Evolutionary conservation across 257 asterid species (phyloP).

Genomic region (Hygrophila difformis): DNA sequence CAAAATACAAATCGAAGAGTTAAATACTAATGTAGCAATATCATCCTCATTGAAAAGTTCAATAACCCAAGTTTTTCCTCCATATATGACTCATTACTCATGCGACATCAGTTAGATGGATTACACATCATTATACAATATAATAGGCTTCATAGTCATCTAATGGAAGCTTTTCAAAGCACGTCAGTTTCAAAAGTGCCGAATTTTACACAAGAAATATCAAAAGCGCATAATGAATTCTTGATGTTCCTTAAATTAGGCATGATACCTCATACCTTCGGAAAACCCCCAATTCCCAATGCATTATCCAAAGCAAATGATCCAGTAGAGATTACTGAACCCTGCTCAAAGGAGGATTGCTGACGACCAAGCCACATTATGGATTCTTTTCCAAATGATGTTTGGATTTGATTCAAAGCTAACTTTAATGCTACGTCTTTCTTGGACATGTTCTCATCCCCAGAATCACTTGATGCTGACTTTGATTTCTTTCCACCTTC

Average conservation of each 20-base stretch:
- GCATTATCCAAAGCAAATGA: constrained; percentile 81
- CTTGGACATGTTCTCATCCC: constrained; percentile 82
- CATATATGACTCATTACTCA: too few relatives aligned
- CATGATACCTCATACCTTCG: too few relatives aligned
- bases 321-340: constrained; percentile 86
- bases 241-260: too few relatives aligned
- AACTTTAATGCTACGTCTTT: constrained; percentile 84
- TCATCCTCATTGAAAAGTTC: not conserved
- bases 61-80: too few relatives aligned
- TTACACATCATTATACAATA: too few relatives aligned
- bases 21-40: too few relatives aligned
- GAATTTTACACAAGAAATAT: too few relatives aligned
- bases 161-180: too few relatives aligned
- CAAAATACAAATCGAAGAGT: too few relatives aligned
- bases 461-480: constrained; percentile 63
- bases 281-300: constrained; percentile 88
- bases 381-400: constrained; percentile 87
- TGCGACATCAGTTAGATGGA: too few relatives aligned
- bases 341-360: constrained; percentile 35
- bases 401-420: constrained; percentile 75
- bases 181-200: too few relatives aligned
- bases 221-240: not conserved
- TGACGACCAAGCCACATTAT: constrained; percentile 97
- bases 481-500: constrained; percentile 67
- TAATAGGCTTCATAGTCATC: too few relatives aligned